Percentiles rank a stretch among this genome's conserved stretches.
Evolutionary conservation across 257 asterid species (phyloP).

Genomic region (Ehretia macrophylla): DNA sequence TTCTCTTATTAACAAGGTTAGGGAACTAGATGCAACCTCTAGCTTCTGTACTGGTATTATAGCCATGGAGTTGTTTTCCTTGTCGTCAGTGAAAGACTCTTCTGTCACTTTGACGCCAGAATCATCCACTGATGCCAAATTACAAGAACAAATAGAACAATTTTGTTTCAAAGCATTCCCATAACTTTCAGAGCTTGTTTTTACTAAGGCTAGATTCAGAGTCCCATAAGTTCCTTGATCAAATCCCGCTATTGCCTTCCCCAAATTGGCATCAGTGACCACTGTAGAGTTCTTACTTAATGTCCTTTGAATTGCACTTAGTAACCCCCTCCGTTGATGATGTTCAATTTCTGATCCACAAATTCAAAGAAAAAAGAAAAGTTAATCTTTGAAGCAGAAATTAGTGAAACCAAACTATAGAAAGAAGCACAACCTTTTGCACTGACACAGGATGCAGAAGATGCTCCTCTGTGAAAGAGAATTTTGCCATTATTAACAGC

Average conservation of each 20-base stretch:
- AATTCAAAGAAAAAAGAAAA: not conserved
- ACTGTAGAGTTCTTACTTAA: constrained; percentile 53
- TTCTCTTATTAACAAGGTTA: constrained; percentile 27
- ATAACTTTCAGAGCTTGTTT: constrained; percentile 10
- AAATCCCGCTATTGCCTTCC: constrained; percentile 29
- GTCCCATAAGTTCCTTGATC: constrained; percentile 25
- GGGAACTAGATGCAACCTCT: constrained; percentile 45
- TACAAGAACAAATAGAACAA: constrained; percentile 64
- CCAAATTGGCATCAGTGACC: too few relatives aligned
- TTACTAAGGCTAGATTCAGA: constrained; percentile 27
- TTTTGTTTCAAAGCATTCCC: constrained; percentile 24
- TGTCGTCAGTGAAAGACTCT: constrained; percentile 30
- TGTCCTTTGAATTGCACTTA: constrained; percentile 66
- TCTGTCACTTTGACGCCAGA: constrained; percentile 16
- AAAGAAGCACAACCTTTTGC: constrained; percentile 37
- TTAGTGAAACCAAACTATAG: constrained; percentile 1
- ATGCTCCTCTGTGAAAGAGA: constrained; percentile 57
- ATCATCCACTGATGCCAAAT: constrained; percentile 10
- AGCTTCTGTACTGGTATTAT: constrained; percentile 58
- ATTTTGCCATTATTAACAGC: constrained; percentile 82
- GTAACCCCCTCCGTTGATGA: constrained; percentile 48
- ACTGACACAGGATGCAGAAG: constrained; percentile 28
- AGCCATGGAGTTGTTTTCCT: constrained; percentile 51
- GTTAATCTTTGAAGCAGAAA: constrained; percentile 5
- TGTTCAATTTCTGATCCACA: constrained; percentile 46